Evolutionary conservation across 306 rosid species (phyloP).

Genomic region (Glycine tomentella): DNA sequence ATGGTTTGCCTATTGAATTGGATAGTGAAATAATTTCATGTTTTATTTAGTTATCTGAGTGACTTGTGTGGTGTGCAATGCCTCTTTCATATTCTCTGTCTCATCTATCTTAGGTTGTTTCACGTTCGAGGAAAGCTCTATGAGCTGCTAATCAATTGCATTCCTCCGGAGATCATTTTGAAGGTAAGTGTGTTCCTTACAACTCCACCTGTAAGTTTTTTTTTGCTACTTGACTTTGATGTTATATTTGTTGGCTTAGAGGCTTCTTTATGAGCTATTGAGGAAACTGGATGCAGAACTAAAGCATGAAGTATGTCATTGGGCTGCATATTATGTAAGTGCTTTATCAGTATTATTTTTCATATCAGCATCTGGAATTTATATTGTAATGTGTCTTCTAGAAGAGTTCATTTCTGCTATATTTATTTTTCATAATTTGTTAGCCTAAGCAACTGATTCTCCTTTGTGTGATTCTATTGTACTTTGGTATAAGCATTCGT

Average conservation of each 20-base stretch:
- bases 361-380: background rate
- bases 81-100: slow-evolving; percentile 16
- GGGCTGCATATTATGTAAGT: slow-evolving; percentile 98
- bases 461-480: background rate
- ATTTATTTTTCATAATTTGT: slow-evolving; percentile 4
- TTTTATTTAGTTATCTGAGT: background rate
- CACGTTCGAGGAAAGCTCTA: slow-evolving; percentile 90
- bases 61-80: slow-evolving; percentile 10
- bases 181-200: slow-evolving; percentile 63
- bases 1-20: background rate
- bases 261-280: slow-evolving; percentile 80
- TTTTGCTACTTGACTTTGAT: slow-evolving; percentile 10
- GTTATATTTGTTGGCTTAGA: slow-evolving; percentile 59
- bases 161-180: slow-evolving; percentile 90
- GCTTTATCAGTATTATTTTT: slow-evolving; percentile 36
- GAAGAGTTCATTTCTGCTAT: background rate
- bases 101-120: slow-evolving; percentile 62
- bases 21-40: background rate
- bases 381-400: background rate
- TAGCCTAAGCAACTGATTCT: slow-evolving; percentile 11
- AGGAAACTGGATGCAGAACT: slow-evolving; percentile 88
- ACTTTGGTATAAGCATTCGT: slow-evolving; percentile 17
- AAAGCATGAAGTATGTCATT: slow-evolving; percentile 95
- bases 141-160: slow-evolving; percentile 90
- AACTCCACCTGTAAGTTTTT: background rate